Percentiles rank a stretch among this genome's conserved stretches.
phyloP scores from a whole-genome alignment of 495 filamentous ascomycete genomes.

The Pyronema domesticum region DNA sequence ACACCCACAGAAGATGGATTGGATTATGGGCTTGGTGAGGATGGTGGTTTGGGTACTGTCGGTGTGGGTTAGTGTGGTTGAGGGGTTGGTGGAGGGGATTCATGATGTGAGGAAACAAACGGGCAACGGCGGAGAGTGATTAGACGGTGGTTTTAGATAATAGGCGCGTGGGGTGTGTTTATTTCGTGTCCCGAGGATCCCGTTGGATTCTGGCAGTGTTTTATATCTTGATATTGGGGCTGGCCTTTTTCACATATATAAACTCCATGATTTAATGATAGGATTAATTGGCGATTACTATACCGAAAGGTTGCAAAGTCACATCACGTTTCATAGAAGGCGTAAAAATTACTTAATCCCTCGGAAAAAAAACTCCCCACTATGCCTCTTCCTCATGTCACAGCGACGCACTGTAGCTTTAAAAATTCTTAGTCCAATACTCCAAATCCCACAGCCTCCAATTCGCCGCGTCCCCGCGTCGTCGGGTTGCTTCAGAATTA shows the following conservation, averaged over 20 bases:
- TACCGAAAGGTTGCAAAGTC: too few relatives aligned
- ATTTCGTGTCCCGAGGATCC: too few relatives aligned
- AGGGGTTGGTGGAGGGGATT: not conserved
- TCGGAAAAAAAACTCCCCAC: not conserved
- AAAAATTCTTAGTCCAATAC: not conserved
- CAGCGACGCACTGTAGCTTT: not conserved
- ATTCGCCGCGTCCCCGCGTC: not conserved
- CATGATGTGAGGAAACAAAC: not conserved
- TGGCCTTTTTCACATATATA: too few relatives aligned
- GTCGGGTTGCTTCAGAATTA: too few relatives aligned
- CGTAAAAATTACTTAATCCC: not conserved
- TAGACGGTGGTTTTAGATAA: too few relatives aligned
- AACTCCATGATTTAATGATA: too few relatives aligned
- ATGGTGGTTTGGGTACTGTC: constrained; percentile 35
- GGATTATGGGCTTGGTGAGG: constrained; percentile 30
- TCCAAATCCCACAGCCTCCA: not conserved
- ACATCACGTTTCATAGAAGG: too few relatives aligned
- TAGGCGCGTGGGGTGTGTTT: too few relatives aligned
- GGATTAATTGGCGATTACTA: too few relatives aligned
- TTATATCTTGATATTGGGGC: too few relatives aligned
- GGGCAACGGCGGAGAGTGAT: too few relatives aligned
- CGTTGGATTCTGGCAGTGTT: too few relatives aligned
- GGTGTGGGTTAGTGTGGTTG: not conserved
- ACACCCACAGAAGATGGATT: not conserved
- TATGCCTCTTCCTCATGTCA: not conserved